A percentile compares a stretch with the other conserved stretches of the same genome.
phyloP scores from a whole-genome alignment of 495 filamentous ascomycete species.

The Daldinia childiae region DNA sequence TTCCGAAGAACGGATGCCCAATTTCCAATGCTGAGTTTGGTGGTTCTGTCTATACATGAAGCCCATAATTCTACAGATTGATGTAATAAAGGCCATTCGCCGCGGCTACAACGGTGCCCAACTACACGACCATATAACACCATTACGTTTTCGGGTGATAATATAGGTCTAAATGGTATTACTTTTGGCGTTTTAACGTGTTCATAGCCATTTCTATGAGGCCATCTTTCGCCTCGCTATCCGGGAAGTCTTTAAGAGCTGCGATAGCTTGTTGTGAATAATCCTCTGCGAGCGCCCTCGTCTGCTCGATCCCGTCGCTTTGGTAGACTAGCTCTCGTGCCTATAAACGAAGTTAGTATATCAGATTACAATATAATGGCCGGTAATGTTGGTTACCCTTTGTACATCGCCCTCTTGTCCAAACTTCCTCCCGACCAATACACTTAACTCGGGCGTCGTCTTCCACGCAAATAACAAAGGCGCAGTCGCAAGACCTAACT shows the following conservation, averaged over 20 bases:
- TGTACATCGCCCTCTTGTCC: slow-evolving; percentile 81
- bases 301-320: slow-evolving; percentile 90
- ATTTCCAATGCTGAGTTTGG: slow-evolving; percentile 31
- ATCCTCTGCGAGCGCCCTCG: slow-evolving; percentile 84
- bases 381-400: slow-evolving; percentile 63
- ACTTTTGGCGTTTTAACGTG: slow-evolving; percentile 89
- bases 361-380: background rate
- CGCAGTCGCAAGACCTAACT: slow-evolving; percentile 94
- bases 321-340: slow-evolving; percentile 83
- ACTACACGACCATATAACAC: slow-evolving; percentile 7
- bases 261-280: slow-evolving; percentile 89
- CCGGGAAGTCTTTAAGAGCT: slow-evolving; percentile 83
- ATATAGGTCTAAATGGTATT: slow-evolving; percentile 43
- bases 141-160: slow-evolving; percentile 13
- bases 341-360: slow-evolving; percentile 54
- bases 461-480: slow-evolving; percentile 97
- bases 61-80: slow-evolving; percentile 33
- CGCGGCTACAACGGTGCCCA: slow-evolving; percentile 5
- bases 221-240: slow-evolving; percentile 90
- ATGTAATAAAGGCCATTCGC: slow-evolving; percentile 12
- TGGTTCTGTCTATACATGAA: slow-evolving; percentile 36
- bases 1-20: slow-evolving; percentile 5
- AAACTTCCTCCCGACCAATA: slow-evolving; percentile 93
- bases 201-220: slow-evolving; percentile 93
- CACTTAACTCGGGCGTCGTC: slow-evolving; percentile 82